These are phyloP conservation scores for Triadica sebifera DNA, from an alignment of 345 rosid genomes.

Conservation along the genomic window DNA sequence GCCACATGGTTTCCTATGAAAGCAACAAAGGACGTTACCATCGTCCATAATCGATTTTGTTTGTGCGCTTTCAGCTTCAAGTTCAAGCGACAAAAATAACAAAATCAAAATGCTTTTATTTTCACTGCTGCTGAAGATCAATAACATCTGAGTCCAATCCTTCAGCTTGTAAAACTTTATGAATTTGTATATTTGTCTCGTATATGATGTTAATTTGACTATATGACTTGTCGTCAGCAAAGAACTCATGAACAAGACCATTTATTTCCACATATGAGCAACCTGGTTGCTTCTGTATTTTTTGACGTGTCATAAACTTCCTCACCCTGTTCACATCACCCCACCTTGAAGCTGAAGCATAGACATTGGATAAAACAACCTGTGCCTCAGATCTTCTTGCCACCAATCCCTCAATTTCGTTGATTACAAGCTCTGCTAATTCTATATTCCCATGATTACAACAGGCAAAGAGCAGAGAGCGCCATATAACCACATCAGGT, in stretches of 20 bases:
- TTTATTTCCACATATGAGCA: constrained; percentile 20
- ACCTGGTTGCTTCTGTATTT: constrained; percentile 17
- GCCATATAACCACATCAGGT: constrained; percentile 17
- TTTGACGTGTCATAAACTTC: neutral
- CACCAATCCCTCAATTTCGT: constrained; percentile 9
- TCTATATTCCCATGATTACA: constrained; percentile 11
- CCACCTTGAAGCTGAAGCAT: constrained; percentile 19
- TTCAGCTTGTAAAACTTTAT: constrained; percentile 1
- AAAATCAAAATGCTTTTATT: too few species aligned
- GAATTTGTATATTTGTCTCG: constrained; percentile 8
- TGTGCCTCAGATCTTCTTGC: constrained; percentile 2
- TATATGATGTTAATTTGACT: too few species aligned
- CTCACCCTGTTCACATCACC: constrained; percentile 18
- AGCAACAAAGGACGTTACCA: neutral
- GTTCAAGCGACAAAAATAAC: neutral
- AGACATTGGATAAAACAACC: constrained; percentile 9
- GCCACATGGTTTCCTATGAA: neutral
- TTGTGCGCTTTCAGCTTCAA: too few species aligned
- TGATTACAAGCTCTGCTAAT: constrained; percentile 11
- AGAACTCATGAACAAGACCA: constrained; percentile 19
- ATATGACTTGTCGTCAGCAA: constrained; percentile 13
- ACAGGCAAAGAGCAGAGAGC: constrained; percentile 18
- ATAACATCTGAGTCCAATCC: neutral
- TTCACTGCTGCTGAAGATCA: neutral
- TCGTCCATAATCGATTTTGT: neutral